A percentile compares a stretch with the other conserved stretches of the same genome.
phyloP scores from a whole-genome alignment of 345 rosid genomes.

The Psidium friedrichsthalianum region DNA sequence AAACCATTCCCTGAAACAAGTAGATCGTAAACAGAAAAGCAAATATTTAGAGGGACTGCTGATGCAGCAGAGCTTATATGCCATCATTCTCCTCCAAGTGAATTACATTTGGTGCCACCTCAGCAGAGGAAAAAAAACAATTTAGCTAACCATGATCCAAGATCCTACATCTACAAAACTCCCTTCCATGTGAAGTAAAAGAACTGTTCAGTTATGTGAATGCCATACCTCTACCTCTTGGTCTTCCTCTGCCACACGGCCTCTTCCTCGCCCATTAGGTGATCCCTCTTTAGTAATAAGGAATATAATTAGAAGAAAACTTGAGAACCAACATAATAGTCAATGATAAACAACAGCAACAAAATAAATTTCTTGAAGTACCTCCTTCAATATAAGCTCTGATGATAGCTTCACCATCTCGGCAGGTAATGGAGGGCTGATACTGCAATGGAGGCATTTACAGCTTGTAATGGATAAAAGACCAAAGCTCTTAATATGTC shows the following conservation, averaged over 20 bases:
- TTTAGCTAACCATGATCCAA: background rate
- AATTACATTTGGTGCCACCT: background rate
- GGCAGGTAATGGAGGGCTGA: constrained; percentile 59
- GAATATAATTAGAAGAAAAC: background rate
- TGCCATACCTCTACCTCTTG: constrained; percentile 8
- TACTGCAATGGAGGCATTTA: constrained; percentile 25
- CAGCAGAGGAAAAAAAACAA: background rate
- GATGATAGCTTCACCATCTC: constrained; percentile 46
- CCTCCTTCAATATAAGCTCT: constrained; percentile 67
- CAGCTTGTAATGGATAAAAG: background rate
- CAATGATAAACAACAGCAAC: background rate
- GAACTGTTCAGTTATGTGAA: background rate
- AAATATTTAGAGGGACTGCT: background rate
- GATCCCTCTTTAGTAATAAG: constrained; percentile 42
- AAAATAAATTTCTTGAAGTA: background rate
- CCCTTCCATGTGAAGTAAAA: background rate
- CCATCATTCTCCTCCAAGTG: background rate
- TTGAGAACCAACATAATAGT: background rate
- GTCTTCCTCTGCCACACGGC: constrained; percentile 60
- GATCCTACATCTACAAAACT: background rate
- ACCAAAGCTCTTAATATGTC: background rate
- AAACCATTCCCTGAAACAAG: constrained; percentile 54
- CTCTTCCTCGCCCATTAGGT: constrained; percentile 61
- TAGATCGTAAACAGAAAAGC: background rate
- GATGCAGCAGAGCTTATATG: background rate